phyloP scores from a whole-genome alignment of 176 grass and related monocot species.

The Elymus sibiricus region DNA sequence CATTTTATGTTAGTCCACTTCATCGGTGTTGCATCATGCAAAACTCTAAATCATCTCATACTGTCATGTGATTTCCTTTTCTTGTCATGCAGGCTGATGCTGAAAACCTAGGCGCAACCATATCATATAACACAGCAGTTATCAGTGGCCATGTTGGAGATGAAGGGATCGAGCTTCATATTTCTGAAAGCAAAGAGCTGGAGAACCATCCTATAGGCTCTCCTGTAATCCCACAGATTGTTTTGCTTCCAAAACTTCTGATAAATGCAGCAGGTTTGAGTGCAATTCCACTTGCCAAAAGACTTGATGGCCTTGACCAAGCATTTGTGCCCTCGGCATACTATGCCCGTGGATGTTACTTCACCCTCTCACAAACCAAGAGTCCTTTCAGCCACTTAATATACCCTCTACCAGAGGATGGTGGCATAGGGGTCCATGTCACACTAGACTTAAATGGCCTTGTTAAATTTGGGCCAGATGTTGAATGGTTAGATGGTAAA shows the following conservation, averaged over 20 bases:
- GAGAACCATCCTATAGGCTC: conserved; percentile 32
- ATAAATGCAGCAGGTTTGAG: conserved; percentile 91
- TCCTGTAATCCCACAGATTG: conserved; percentile 48
- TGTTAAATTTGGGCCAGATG: conserved; percentile 94
- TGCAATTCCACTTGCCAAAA: conserved; percentile 90
- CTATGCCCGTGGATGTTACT: conserved; percentile 91
- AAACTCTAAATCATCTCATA: neutral
- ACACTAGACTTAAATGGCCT: conserved; percentile 74
- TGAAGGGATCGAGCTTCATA: conserved; percentile 60
- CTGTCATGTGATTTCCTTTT: conserved; percentile 23
- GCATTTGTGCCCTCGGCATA: conserved; percentile 53
- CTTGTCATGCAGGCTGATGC: conserved; percentile 68
- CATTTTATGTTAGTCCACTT: neutral
- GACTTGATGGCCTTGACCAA: conserved; percentile 56
- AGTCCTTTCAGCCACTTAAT: conserved; percentile 80
- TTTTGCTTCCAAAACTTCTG: conserved; percentile 70
- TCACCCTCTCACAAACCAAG: conserved; percentile 69
- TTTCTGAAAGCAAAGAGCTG: conserved; percentile 60
- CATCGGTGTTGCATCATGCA: neutral
- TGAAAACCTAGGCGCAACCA: conserved; percentile 59
- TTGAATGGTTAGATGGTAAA: conserved; percentile 77
- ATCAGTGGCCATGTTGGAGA: conserved; percentile 55
- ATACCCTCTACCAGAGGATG: conserved; percentile 97
- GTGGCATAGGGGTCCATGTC: conserved; percentile 88
- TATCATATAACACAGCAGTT: conserved; percentile 82